Evolutionary conservation across 306 rosid genomes (phyloP).

Genomic region (Dalbergia cultrata): DNA sequence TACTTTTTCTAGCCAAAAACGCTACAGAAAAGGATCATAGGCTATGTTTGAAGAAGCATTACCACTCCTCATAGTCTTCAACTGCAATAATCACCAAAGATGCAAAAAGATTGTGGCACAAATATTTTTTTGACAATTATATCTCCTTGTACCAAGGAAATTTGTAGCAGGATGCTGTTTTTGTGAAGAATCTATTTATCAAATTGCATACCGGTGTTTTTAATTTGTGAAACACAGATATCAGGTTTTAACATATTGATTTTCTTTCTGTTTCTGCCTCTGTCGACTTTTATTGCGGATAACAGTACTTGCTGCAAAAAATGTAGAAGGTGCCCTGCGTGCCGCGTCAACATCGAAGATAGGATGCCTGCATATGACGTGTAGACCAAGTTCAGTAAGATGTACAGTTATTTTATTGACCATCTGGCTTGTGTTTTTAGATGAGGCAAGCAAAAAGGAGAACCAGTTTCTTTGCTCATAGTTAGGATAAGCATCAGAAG

Average conservation of each 20-base stretch:
- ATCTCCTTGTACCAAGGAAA: background rate
- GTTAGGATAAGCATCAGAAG: constrained; percentile 32
- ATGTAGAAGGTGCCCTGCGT: constrained; percentile 84
- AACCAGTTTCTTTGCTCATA: constrained; percentile 41
- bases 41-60: background rate
- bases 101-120: background rate
- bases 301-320: constrained; percentile 83
- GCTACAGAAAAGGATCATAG: background rate
- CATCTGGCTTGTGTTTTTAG: constrained; percentile 64
- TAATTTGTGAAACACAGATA: background rate
- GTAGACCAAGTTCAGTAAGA: constrained; percentile 50
- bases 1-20: constrained; percentile 5
- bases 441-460: constrained; percentile 53
- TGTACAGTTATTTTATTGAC: constrained; percentile 41
- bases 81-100: background rate
- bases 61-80: background rate
- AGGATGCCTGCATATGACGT: constrained; percentile 73
- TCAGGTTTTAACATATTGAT: background rate
- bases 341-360: constrained; percentile 76
- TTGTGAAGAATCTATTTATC: constrained; percentile 10
- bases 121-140: no score
- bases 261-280: background rate
- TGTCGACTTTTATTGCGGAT: constrained; percentile 23
- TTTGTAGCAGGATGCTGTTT: background rate
- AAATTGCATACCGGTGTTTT: background rate